These are phyloP conservation scores for Apiospora rasikravindrae DNA, from an alignment of 2,329 filamentous ascomycete species.

Conservation along the genomic window DNA sequence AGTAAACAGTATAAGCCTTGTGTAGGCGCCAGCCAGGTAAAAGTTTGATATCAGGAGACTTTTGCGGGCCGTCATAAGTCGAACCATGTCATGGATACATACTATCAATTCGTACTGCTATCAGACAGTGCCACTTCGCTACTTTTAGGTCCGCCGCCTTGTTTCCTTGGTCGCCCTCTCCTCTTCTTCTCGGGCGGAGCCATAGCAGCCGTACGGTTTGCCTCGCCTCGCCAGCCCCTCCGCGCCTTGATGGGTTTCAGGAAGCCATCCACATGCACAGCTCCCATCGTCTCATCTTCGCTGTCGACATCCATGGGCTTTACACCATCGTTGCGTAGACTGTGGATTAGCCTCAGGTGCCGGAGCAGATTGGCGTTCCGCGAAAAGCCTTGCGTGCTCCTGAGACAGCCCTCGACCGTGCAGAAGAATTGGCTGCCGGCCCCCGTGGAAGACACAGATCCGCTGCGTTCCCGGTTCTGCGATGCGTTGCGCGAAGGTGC, in stretches of 20 bases:
- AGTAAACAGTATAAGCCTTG: neutral
- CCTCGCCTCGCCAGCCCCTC: constrained; percentile 53
- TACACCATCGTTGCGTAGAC: constrained; percentile 26
- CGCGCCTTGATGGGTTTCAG: constrained; percentile 58
- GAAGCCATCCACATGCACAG: constrained; percentile 72
- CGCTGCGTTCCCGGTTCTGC: constrained; percentile 21
- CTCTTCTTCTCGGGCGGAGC: neutral
- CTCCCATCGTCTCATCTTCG: constrained; percentile 63
- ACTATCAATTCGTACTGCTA: constrained; percentile 12
- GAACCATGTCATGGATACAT: neutral
- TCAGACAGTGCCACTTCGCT: constrained; percentile 14
- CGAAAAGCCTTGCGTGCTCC: constrained; percentile 43
- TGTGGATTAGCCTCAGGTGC: constrained; percentile 53
- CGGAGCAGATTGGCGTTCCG: constrained; percentile 42
- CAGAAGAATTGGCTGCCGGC: constrained; percentile 41
- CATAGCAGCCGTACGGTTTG: constrained; percentile 25
- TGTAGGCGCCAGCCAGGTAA: neutral
- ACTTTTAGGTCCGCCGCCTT: constrained; percentile 24
- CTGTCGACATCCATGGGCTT: constrained; percentile 41
- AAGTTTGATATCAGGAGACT: too few species aligned
- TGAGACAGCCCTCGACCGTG: constrained; percentile 42
- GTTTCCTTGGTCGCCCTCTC: constrained; percentile 19
- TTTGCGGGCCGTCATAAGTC: neutral
- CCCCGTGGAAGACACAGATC: constrained; percentile 31
- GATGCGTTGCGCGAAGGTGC: constrained; percentile 22